Evolutionary conservation across 1,284 basidiomycete genomes (phyloP).

Genomic region (Takashimella koratensis): DNA sequence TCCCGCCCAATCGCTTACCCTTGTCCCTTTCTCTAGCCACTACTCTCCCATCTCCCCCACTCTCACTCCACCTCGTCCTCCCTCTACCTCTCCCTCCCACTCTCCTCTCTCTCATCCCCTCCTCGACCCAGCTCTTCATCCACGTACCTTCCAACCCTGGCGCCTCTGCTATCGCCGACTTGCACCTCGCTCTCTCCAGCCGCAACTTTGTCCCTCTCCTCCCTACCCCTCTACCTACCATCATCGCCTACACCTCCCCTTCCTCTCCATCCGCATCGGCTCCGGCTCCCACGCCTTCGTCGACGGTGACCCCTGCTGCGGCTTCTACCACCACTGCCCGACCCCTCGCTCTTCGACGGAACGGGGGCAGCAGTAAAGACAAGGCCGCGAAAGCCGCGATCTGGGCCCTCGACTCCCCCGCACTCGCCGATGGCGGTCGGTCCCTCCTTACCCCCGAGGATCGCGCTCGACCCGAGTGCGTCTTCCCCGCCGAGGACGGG

Average conservation of each 20-base stretch:
- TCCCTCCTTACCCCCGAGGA: slow-evolving; percentile 54
- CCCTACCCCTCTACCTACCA: slow-evolving; percentile 22
- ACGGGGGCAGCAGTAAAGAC: slow-evolving; percentile 16
- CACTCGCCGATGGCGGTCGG: slow-evolving; percentile 48
- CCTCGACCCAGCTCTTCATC: slow-evolving; percentile 42
- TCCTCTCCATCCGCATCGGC: slow-evolving; percentile 18
- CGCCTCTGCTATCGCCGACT: slow-evolving; percentile 11
- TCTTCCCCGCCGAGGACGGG: slow-evolving; percentile 39
- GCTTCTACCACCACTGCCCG: slow-evolving; percentile 16
- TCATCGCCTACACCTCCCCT: slow-evolving; percentile 39
- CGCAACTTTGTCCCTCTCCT: slow-evolving; percentile 26
- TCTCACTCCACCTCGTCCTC: slow-evolving; percentile 45
- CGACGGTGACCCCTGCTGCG: slow-evolving; percentile 3
- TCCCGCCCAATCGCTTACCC: no score
- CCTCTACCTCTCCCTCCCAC: slow-evolving; percentile 39
- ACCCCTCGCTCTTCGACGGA: slow-evolving; percentile 39
- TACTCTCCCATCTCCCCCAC: slow-evolving; percentile 35
- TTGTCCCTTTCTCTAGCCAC: no score
- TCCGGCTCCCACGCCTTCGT: slow-evolving; percentile 11
- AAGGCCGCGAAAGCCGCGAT: slow-evolving; percentile 46
- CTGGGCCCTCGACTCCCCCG: slow-evolving; percentile 47
- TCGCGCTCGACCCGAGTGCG: slow-evolving; percentile 50
- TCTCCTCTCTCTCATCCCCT: slow-evolving; percentile 38
- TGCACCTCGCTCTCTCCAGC: slow-evolving; percentile 23
- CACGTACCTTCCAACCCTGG: slow-evolving; percentile 24